Evolutionary conservation across 768 basidiomycete genomes (phyloP).

Genomic region (Tubosaeta sp.): DNA sequence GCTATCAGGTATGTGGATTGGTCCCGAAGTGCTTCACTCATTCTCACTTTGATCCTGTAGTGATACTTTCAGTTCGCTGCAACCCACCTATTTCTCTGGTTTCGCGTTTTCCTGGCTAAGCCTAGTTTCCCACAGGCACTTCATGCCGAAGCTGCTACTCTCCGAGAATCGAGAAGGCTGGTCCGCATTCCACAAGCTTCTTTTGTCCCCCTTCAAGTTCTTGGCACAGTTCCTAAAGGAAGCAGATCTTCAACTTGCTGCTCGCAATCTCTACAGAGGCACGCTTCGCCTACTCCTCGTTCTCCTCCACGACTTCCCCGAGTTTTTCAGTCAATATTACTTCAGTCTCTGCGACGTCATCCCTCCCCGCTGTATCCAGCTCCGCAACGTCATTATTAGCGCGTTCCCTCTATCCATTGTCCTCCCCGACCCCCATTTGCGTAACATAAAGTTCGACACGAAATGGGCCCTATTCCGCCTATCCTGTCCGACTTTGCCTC

Average conservation of each 20-base stretch:
- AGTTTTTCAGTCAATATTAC: constrained; percentile 95
- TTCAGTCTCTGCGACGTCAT: constrained; percentile 93
- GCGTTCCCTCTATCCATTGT: constrained; percentile 83
- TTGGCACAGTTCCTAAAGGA: constrained; percentile 85
- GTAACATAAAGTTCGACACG: constrained; percentile 71
- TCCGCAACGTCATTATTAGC: constrained; percentile 93
- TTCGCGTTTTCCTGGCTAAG: constrained; percentile 99
- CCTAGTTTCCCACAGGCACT: constrained; percentile 89
- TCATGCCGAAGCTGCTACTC: constrained; percentile 93
- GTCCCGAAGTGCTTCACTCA: background rate
- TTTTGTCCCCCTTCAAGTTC: constrained; percentile 94
- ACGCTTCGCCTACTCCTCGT: constrained; percentile 88
- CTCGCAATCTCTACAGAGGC: constrained; percentile 86
- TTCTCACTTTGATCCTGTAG: constrained; percentile 36
- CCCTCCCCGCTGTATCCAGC: constrained; percentile 88
- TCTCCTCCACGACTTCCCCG: constrained; percentile 97
- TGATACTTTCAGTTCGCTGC: constrained; percentile 92
- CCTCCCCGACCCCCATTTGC: constrained; percentile 85
- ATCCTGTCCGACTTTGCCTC: constrained; percentile 89
- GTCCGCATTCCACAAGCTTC: constrained; percentile 92
- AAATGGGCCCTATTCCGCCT: constrained; percentile 90
- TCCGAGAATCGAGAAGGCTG: constrained; percentile 93
- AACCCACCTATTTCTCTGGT: constrained; percentile 94
- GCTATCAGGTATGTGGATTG: constrained; percentile 72
- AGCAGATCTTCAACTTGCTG: constrained; percentile 72